Base-by-base conservation (phyloP, 2,329 filamentous ascomycete species). In the Colletotrichum gloeosporioides region DNA sequence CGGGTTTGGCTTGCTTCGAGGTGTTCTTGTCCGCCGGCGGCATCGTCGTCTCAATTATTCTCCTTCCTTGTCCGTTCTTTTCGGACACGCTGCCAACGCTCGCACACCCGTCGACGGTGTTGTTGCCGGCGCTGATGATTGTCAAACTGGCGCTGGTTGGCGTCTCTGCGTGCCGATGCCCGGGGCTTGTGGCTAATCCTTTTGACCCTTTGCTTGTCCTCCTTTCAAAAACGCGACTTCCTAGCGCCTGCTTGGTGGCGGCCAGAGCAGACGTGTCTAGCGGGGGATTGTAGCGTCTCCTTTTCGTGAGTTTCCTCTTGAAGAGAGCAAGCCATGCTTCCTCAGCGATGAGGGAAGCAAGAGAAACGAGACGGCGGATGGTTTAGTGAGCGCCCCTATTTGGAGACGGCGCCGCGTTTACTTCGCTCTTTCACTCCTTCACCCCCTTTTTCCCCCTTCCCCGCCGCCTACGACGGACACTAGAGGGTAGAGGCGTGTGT, bases 11-110 rank as follows among this genome's bases (percentile, higher is more conserved):
- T 31, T 31, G 59, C 16, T 31, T 62, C 59, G 31, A 62, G 44
- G 44, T 22, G n/a, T 10, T 53, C 44, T 53, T 53, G 27, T 62
- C 59, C 59, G 18, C 4, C 59, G 18, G 31, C 27, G 18, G 64
- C 25, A 25, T 71, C 61, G 44, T 70, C 61, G 62, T 68, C 39
- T 36, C 39, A 25, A 32, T 36, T 36, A 31, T 39, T 53, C 8
- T 15, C 55, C 49, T 67, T 49, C 44, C 53, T 59, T 36, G 29
- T 31, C n/a, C 59, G 27, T 29, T 25, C 10, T 63, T 22, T 32
- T 63, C 31, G 59, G 32, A 27, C 62, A 39, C 31, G 31, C 69
- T 55, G 59, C 63, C 73, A 76, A 76, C 73, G 73, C 69, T 76
- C 69, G 29, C 36, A 55, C 57, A 66, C 57, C 68, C 73, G 73